Evolutionary conservation across 2,329 filamentous ascomycete genomes (phyloP), one percentile per base, ranked within the genome.

Genomic region (Hypoxylon sp.): DNA sequence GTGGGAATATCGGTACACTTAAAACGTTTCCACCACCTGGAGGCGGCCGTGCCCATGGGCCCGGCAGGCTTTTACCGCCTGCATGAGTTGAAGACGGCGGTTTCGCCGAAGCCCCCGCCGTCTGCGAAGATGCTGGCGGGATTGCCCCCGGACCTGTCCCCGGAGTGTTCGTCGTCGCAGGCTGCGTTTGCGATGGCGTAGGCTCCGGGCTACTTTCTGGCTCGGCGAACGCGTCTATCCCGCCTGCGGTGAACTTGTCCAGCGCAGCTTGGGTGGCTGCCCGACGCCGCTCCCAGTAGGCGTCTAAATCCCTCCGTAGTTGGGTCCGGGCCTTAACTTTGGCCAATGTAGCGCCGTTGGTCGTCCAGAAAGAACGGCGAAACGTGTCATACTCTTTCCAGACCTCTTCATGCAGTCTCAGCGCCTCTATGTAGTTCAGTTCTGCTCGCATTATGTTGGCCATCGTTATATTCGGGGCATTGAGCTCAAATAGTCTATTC

Each of bases 331-430:
- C 31, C 2, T 10, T 53, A 2, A 31, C 25, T n/a, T 14, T n/a
- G 6, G 1, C 27, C 13, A 3, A 6, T n/a, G 30, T 2, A 3
- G 14, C 11, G 6, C 14, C 14, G 2, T 14, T 58, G 25, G 2
- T 22, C 3, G 14, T 1, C 62, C 17, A 46, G 17, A 31, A n/a
- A 11, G 54, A 64, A n/a, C 25, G 60, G 8, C 61, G 66, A 33
- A 61, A 68, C 13, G 49, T 60, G 17, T 76, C 74, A 46, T 68
- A 74, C 40, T 75, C 72, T 25, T 31, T 35, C 53, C 71, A 76
- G 4, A 72, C 1, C 11, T 64, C 37, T 54, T 76, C 74, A 13
- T 73, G 70, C 5, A 57, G 22, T 8, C n/a, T 57, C 64, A 71
- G 70, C 14, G 51, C 48, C 7, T 40, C n/a, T 2, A 64, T n/a